Conservation (phyloP, 2,329 filamentous ascomycete genomes). For the Trichoderma citrinoviride region DNA sequence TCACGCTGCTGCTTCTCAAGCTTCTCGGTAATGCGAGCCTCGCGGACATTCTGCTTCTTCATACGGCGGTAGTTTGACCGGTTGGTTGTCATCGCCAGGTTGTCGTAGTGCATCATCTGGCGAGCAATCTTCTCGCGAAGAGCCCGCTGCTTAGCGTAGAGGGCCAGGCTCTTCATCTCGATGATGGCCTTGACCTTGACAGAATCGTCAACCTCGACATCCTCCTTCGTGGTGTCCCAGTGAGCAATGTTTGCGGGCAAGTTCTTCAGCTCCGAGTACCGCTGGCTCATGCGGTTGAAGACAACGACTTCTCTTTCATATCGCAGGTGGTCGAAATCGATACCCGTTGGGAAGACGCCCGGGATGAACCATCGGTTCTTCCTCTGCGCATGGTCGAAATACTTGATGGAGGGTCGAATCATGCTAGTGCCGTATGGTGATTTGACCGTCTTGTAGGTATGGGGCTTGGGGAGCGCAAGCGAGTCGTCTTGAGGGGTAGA, state of each 20-base stretch:
- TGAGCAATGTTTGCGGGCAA: constrained; percentile 82
- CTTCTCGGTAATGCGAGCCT: constrained; percentile 97
- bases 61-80: constrained; percentile 84
- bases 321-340: constrained; percentile 81
- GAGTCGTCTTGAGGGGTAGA: constrained; percentile 34
- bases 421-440: constrained; percentile 63
- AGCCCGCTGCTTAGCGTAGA: constrained; percentile 85
- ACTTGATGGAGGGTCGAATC: constrained; percentile 63
- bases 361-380: constrained; percentile 78
- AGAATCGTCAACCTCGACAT: constrained; percentile 69
- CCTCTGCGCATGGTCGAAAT: constrained; percentile 73
- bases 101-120: constrained; percentile 94
- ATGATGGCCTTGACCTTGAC: constrained; percentile 88
- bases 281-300: constrained; percentile 84
- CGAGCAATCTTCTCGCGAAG: constrained; percentile 83
- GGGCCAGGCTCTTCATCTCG: constrained; percentile 85
- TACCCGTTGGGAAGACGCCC: constrained; percentile 81
- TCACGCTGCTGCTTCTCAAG: constrained; percentile 98
- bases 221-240: constrained; percentile 75
- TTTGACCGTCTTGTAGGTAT: constrained; percentile 69
- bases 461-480: constrained; percentile 39
- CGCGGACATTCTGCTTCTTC: constrained; percentile 95
- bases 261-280: constrained; percentile 79
- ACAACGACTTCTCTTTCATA: constrained; percentile 85
- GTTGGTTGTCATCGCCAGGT: constrained; percentile 95